Percentiles rank a stretch among this genome's conserved stretches.
These are phyloP conservation scores for Cicer chorassanicum DNA, from an alignment of 306 rosid species.

Conservation along the genomic window DNA sequence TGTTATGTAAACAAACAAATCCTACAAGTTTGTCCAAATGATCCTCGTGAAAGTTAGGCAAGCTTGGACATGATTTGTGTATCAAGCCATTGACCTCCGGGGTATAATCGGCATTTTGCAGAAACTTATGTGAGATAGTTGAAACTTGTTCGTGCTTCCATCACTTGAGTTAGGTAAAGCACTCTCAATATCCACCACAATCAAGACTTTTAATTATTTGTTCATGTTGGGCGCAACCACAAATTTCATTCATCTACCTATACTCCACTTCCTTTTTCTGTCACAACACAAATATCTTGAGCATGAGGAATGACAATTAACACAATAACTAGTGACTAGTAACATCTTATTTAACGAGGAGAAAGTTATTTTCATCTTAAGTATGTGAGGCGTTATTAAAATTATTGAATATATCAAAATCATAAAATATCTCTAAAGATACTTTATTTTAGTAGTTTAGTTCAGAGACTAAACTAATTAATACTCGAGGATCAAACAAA, in stretches of 20 bases:
- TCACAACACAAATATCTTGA: slow-evolving; percentile 37
- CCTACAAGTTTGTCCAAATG: slow-evolving; percentile 44
- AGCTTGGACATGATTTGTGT: slow-evolving; percentile 43
- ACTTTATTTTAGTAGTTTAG: too few species aligned
- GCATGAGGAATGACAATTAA: slow-evolving; percentile 19
- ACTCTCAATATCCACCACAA: slow-evolving; percentile 36
- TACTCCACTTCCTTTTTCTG: slow-evolving; percentile 56
- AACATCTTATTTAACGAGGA: too few species aligned
- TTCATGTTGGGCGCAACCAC: slow-evolving; percentile 9
- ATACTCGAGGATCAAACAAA: too few species aligned
- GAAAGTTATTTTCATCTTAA: too few species aligned
- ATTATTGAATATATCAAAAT: too few species aligned
- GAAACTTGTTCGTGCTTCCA: slow-evolving; percentile 29
- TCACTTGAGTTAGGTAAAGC: slow-evolving; percentile 34
- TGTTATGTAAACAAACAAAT: slow-evolving; percentile 42
- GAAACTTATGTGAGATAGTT: slow-evolving; percentile 13
- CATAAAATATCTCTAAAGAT: too few species aligned
- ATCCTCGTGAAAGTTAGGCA: slow-evolving; percentile 41
- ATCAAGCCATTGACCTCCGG: slow-evolving; percentile 37
- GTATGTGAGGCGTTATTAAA: too few species aligned
- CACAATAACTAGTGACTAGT: background rate
- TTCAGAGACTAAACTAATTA: too few species aligned
- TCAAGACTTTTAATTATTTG: slow-evolving; percentile 6
- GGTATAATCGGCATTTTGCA: slow-evolving; percentile 27
- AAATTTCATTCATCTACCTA: slow-evolving; percentile 36